phyloP scores from a whole-genome alignment of 805 yeast genomes.

The Starmerella tilneyi region DNA sequence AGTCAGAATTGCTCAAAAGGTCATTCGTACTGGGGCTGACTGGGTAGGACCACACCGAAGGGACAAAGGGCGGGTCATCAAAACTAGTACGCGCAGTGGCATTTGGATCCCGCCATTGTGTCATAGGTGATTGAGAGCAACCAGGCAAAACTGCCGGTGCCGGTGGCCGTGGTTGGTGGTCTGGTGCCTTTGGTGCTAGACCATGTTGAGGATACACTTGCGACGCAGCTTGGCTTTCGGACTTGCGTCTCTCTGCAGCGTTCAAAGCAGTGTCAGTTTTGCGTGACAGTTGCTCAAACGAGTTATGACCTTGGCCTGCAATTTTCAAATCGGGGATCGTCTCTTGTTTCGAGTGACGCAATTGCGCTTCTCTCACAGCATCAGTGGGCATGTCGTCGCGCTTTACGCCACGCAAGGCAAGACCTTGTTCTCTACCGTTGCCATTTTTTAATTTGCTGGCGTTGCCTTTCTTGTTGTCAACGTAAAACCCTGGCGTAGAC shows the following conservation, averaged over 20 bases:
- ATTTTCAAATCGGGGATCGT: background rate
- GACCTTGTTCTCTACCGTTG: too few relatives aligned
- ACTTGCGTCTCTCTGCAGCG: background rate
- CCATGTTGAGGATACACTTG: too few relatives aligned
- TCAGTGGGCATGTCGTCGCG: too few relatives aligned
- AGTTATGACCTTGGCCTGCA: too few relatives aligned
- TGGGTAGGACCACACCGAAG: conserved; percentile 1
- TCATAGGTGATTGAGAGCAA: too few relatives aligned
- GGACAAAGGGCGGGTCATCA: background rate
- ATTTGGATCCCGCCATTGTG: too few relatives aligned
- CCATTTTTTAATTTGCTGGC: too few relatives aligned
- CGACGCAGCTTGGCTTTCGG: background rate
- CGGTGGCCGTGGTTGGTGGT: background rate
- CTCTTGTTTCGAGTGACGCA: background rate
- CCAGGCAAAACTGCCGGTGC: background rate
- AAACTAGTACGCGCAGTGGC: background rate
- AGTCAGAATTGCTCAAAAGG: background rate
- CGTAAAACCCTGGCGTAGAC: background rate
- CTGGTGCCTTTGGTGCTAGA: background rate
- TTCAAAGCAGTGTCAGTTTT: background rate
- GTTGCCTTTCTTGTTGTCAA: too few relatives aligned
- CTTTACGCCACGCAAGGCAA: too few relatives aligned
- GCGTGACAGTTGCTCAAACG: background rate
- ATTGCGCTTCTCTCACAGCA: too few relatives aligned
- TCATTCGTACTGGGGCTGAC: background rate